phyloP scores from a whole-genome alignment of 805 yeast genomes.

The Candida coquimbonensis region DNA sequence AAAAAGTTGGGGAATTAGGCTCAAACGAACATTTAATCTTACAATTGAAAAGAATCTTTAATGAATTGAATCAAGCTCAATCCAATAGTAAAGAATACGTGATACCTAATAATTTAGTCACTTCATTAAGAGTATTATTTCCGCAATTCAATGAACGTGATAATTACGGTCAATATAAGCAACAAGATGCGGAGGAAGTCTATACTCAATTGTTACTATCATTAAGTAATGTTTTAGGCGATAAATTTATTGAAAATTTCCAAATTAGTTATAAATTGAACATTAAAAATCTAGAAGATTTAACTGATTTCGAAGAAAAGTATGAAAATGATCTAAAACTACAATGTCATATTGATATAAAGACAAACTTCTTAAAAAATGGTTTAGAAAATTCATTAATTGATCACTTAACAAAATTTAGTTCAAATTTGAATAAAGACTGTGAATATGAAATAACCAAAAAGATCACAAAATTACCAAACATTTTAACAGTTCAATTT shows the following conservation, averaged over 20 bases:
- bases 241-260: conserved; percentile 48
- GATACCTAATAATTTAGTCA: conserved; percentile 63
- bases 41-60: conserved; percentile 42
- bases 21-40: conserved; percentile 34
- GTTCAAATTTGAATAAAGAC: conserved; percentile 60
- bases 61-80: conserved; percentile 32
- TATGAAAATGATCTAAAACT: conserved; percentile 62
- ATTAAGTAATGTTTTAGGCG: conserved; percentile 41
- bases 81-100: conserved; percentile 28
- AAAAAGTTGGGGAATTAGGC: conserved; percentile 31
- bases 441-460: conserved; percentile 58
- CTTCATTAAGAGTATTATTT: conserved; percentile 54
- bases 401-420: conserved; percentile 74
- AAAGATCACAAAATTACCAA: conserved; percentile 72
- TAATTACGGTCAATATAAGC: conserved; percentile 67
- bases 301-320: conserved; percentile 42
- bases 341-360: conserved; percentile 80
- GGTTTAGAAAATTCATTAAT: conserved; percentile 70
- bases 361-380: conserved; percentile 82
- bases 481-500: conserved; percentile 82
- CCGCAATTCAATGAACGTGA: conserved; percentile 90
- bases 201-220: conserved; percentile 68
- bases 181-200: conserved; percentile 98
- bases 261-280: conserved; percentile 57
- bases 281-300: conserved; percentile 53